Percentiles rank a stretch among this genome's conserved stretches.
These are phyloP conservation scores for Aristolochia californica DNA, from an alignment of 164 flowering plant genomes.

Conservation along the genomic window DNA sequence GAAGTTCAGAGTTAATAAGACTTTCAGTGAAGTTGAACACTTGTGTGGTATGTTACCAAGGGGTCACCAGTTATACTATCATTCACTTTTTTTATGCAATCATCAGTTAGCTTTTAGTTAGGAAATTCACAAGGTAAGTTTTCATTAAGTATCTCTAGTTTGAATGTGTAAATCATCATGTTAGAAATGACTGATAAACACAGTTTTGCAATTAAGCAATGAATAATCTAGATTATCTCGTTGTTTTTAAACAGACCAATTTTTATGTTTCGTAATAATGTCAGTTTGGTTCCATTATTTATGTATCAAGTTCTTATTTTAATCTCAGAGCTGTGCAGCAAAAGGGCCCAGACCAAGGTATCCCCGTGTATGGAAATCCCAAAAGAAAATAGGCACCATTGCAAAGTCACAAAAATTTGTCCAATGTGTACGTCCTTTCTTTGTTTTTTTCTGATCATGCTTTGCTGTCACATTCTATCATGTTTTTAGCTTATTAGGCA, in stretches of 20 bases:
- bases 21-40: constrained; percentile 10
- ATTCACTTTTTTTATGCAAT: background rate
- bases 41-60: constrained; percentile 35
- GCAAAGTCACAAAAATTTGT: constrained; percentile 78
- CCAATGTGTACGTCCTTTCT: constrained; percentile 47
- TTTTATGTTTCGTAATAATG: background rate
- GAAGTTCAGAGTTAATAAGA: constrained; percentile 16
- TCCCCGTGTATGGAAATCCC: constrained; percentile 83
- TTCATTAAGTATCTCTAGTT: background rate
- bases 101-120: background rate
- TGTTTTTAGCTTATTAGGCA: background rate
- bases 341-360: constrained; percentile 86
- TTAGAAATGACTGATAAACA: background rate
- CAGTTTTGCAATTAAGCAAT: background rate
- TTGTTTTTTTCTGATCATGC: background rate
- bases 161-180: background rate
- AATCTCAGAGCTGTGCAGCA: constrained; percentile 50
- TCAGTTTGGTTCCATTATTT: background rate
- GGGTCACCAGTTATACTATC: background rate
- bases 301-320: background rate
- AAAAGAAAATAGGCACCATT: constrained; percentile 60
- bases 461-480: background rate
- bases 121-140: background rate
- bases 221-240: background rate
- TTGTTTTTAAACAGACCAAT: background rate